Evolutionary conservation across 106 monocot species (phyloP).

Genomic region (Vanilla planifolia): DNA sequence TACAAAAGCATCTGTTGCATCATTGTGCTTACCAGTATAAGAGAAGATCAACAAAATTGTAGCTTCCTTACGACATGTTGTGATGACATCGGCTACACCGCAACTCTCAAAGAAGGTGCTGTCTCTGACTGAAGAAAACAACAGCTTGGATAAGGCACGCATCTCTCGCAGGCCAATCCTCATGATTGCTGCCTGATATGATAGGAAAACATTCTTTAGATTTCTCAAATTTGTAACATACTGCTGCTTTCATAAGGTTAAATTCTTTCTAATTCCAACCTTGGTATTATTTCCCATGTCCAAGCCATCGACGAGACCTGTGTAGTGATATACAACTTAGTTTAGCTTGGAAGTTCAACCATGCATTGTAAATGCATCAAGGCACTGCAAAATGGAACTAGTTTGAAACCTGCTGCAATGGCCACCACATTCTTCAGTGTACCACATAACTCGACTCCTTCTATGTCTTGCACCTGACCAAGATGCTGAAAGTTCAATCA

Average conservation of each 20-base stretch:
- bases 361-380: background rate
- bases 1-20: background rate
- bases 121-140: slow-evolving; percentile 82
- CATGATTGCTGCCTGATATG: slow-evolving; percentile 85
- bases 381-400: background rate
- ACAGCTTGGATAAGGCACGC: slow-evolving; percentile 70
- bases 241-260: background rate
- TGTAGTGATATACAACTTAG: slow-evolving; percentile 4
- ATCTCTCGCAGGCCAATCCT: slow-evolving; percentile 91
- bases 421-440: slow-evolving; percentile 94
- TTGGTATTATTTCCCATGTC: slow-evolving; percentile 96
- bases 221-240: background rate
- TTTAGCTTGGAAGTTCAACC: background rate
- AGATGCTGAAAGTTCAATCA: background rate
- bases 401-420: slow-evolving; percentile 70
- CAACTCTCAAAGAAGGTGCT: slow-evolving; percentile 96
- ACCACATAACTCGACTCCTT: slow-evolving; percentile 91
- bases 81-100: slow-evolving; percentile 85
- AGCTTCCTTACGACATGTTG: slow-evolving; percentile 65
- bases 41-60: background rate
- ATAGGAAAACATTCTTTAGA: background rate
- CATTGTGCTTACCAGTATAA: background rate
- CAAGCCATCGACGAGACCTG: slow-evolving; percentile 93
- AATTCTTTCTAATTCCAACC: slow-evolving; percentile 31
- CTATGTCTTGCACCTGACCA: slow-evolving; percentile 78